Evolutionary conservation across 345 rosid genomes (phyloP), one percentile per base, ranked within the genome.

Genomic region (Aegle marmelos): DNA sequence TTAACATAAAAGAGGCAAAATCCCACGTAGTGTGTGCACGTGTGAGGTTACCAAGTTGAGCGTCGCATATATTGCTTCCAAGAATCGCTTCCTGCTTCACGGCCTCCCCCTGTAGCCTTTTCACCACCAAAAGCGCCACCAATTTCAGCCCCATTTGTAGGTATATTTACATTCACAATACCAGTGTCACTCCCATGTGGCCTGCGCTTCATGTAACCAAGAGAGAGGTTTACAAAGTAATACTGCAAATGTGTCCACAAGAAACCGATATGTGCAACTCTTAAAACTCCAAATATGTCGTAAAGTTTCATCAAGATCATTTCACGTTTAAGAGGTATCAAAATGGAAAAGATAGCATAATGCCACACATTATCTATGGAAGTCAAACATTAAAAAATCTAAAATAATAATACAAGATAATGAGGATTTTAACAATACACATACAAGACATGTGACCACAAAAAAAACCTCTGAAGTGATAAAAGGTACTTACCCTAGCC

Each of bases 51-150:
- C 99, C 99, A 94, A 61, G 98, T 96, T 16, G 98, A 90, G 48
- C 98, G 97, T 41, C 97, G 90, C 99, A 96, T 94, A 79, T 96
- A 96, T 78, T 96, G 99, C 86, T 96, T 96, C 99, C 99, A 96
- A 28, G 98, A 92, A 82, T 96, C 97, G 34, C 98, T 96, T 79
- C 99, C 99, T 33, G 98, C 98, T 89, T 94, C 99, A 73, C 97
- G 95, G 70, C 99, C 97, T 72, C 97, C 98, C 9, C 99, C 97
- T 7, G 99, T 94, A 8, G 94, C 98, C 82, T 93, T 95, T 82
- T 93, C 98, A 0, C 99, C 99, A 13, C 99, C 98, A 62, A 95
- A 93, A 45, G 98, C 98, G 63, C 99, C 99, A 11, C 99, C 98
- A 17, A 95, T 95, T 87, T 95, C 99, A 56, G 98, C 99, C 65